Conservation (phyloP, 495 filamentous ascomycete species). For the Clavariopsis aquatica region DNA sequence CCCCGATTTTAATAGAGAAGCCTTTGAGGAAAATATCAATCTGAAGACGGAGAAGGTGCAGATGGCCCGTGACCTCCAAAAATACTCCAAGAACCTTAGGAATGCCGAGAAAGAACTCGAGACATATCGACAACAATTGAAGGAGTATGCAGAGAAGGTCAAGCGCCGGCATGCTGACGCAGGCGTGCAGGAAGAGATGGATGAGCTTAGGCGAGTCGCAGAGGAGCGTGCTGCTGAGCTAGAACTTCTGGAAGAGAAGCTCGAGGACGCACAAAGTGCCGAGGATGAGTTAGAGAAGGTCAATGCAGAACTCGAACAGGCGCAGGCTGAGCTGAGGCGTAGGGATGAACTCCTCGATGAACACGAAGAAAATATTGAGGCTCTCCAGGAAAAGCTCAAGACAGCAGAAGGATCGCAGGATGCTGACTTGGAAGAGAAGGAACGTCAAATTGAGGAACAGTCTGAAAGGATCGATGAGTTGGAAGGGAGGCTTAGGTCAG, state of each 20-base stretch:
- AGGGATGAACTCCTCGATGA: conserved; percentile 24
- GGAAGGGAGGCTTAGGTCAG: conserved; percentile 23
- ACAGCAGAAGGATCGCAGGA: conserved; percentile 35
- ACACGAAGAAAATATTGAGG: conserved; percentile 41
- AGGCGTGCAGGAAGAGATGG: conserved; percentile 60
- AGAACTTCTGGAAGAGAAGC: conserved; percentile 34
- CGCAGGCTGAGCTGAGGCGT: conserved; percentile 22
- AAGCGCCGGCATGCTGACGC: conserved; percentile 71
- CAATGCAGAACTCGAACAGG: conserved; percentile 9
- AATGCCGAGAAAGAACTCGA: conserved; percentile 81
- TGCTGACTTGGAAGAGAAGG: conserved; percentile 38
- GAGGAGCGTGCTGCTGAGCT: conserved; percentile 48
- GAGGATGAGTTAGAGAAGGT: conserved; percentile 27
- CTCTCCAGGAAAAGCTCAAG: conserved; percentile 56
- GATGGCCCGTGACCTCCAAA: conserved; percentile 79
- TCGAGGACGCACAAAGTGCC: conserved; percentile 31
- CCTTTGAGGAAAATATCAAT: conserved; percentile 91
- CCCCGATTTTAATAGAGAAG: conserved; percentile 80
- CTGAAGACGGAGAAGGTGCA: conserved; percentile 88
- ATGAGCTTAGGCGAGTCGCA: conserved; percentile 53
- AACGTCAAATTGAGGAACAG: conserved; percentile 44
- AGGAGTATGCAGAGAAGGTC: conserved; percentile 75
- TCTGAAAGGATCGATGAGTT: conserved; percentile 31
- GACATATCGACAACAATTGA: conserved; percentile 71
- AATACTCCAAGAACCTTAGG: conserved; percentile 76